Evolutionary conservation across 2,329 filamentous ascomycete genomes (phyloP), one percentile per base, ranked within the genome.

Genomic region (Colletotrichum caudatum): DNA sequence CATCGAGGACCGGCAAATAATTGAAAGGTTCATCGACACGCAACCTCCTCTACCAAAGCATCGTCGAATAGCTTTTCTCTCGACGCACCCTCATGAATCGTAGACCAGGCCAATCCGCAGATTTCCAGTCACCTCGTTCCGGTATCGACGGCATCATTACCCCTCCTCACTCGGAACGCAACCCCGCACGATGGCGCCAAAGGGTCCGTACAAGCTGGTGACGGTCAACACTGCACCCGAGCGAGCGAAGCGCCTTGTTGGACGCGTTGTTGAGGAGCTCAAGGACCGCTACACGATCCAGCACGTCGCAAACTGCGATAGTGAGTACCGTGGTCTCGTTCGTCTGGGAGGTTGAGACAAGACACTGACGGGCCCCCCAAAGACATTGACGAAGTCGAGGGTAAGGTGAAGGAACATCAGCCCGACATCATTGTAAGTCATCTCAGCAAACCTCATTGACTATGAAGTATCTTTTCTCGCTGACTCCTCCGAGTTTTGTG

Each of bases 211-310:
- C 81, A 87, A 84, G 75, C 85, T 93, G 16, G 86, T 92, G 39
- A 93, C 90, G 1, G 90, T 93, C 74, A 93, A 92, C 81, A 92
- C 87, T 1, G 89, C 87, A 1, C 90, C 91, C 0, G 90, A 91
- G 73, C 84, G 90, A 67, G 91, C 91, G 44, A 88, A 89, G 80
- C 81, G 83, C 9, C 80, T 93, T 44, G 87, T 92, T 75, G 90
- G 90, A 14, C 85, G 88, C 0, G 80, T 93, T 48, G 84, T 87
- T 14, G 88, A 91, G 67, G 86, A 84, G 16, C 80, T 93, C 41
- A 90, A 89, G 77, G 89, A 91, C 66, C 82, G 81, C 50, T 93
- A 92, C 79, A 88, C 84, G 1, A 92, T 93, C 74, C 82, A 86
- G 48, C 84, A 93, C 77, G 84, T 87, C 33, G 89, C 83, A 46